phyloP scores from a whole-genome alignment of 1,284 basidiomycete species.

The Apiotrichum gracile region DNA sequence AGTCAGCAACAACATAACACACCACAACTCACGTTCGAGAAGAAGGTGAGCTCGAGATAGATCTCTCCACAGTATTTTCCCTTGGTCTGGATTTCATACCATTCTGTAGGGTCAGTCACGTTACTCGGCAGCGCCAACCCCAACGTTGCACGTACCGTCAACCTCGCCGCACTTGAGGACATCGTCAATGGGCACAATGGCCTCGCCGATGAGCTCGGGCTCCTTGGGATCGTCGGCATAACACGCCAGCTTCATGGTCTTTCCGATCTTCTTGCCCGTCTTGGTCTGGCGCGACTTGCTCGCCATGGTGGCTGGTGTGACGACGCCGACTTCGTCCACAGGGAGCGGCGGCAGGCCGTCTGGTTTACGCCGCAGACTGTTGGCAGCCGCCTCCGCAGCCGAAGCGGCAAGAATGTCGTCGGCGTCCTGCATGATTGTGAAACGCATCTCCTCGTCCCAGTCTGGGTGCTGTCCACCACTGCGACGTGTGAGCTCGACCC shows the following conservation, averaged over 20 bases:
- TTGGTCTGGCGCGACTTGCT: conserved; percentile 24
- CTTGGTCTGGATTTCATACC: conserved; percentile 84
- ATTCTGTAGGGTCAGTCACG: conserved; percentile 56
- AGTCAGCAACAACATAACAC: not conserved
- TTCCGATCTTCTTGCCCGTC: conserved; percentile 46
- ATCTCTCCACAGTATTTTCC: conserved; percentile 90
- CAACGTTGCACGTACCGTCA: conserved; percentile 65
- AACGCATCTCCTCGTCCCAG: conserved; percentile 98
- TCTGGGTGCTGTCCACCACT: conserved; percentile 94
- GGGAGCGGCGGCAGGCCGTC: conserved; percentile 10
- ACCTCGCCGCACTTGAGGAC: conserved; percentile 92
- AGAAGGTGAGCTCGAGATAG: conserved; percentile 91
- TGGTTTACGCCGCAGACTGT: conserved; percentile 41
- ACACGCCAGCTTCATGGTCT: conserved; percentile 72
- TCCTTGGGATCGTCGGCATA: conserved; percentile 94
- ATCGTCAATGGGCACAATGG: conserved; percentile 77
- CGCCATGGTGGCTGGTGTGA: conserved; percentile 48
- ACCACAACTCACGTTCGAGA: conserved; percentile 74
- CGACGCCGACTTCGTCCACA: conserved; percentile 23
- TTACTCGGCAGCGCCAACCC: not conserved
- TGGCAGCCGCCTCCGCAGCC: conserved; percentile 45
- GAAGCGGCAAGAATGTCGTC: conserved; percentile 59
- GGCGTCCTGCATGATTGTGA: conserved; percentile 76
- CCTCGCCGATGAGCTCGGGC: conserved; percentile 92
- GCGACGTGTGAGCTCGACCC: not conserved